Evolutionary conservation across 2,329 filamentous ascomycete genomes (phyloP).

Genomic region (Microsporum canis): DNA sequence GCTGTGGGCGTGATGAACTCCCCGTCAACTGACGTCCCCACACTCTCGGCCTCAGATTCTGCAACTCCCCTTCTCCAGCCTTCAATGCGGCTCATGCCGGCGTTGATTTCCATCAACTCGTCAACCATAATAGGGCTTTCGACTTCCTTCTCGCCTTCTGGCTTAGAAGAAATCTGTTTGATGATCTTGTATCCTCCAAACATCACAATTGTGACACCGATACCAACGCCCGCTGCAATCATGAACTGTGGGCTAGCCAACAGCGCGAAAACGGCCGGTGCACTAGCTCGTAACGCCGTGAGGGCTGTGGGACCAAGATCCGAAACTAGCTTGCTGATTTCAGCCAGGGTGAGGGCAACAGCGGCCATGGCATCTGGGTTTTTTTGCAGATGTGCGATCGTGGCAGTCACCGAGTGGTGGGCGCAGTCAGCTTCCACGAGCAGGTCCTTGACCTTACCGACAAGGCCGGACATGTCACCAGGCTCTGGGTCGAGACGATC

Average conservation of each 20-base stretch:
- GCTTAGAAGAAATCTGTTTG: constrained; percentile 56
- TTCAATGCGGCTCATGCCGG: constrained; percentile 45
- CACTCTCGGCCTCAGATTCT: constrained; percentile 43
- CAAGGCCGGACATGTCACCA: constrained; percentile 55
- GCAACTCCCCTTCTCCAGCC: constrained; percentile 54
- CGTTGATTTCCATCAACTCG: constrained; percentile 45
- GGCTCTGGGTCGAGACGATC: constrained; percentile 39
- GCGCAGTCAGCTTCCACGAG: constrained; percentile 81
- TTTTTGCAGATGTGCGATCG: constrained; percentile 67
- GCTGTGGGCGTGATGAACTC: constrained; percentile 54
- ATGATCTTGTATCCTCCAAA: constrained; percentile 97
- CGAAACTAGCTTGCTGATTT: constrained; percentile 68
- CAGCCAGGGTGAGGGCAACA: constrained; percentile 81
- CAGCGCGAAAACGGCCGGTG: constrained; percentile 75
- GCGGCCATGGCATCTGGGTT: constrained; percentile 88
- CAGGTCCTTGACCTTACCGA: constrained; percentile 62
- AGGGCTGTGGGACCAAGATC: constrained; percentile 80
- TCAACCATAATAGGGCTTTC: constrained; percentile 31
- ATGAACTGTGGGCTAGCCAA: constrained; percentile 87
- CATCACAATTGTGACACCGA: constrained; percentile 90
- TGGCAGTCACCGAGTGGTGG: constrained; percentile 70
- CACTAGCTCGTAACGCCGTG: constrained; percentile 61
- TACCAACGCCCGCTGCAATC: constrained; percentile 76
- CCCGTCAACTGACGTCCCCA: constrained; percentile 52
- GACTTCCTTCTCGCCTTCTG: constrained; percentile 12